Percentiles rank a stretch among this genome's conserved stretches.
Conservation (phyloP, 495 filamentous ascomycete species). For the Poronia punctata region DNA sequence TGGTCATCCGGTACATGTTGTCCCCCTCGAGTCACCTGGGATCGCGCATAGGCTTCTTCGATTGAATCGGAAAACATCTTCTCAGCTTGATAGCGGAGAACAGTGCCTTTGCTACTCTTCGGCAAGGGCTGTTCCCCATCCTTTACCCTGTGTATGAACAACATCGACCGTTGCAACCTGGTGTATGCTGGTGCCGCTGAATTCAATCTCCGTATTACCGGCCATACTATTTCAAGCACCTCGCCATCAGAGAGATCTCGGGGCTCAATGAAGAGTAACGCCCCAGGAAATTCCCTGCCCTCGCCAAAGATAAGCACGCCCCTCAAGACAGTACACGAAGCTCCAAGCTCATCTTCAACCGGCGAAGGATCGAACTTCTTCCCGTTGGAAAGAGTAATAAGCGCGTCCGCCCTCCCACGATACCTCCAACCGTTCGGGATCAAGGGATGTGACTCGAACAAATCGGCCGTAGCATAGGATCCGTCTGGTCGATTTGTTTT, state of each 20-base stretch:
- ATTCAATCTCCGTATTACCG: conserved; percentile 34
- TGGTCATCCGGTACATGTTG: conserved; percentile 18
- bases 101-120: conserved; percentile 51
- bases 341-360: conserved; percentile 43
- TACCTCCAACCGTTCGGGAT: conserved; percentile 53
- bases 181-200: conserved; percentile 33
- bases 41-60: conserved; percentile 27
- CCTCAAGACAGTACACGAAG: conserved; percentile 21
- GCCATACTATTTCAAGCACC: conserved; percentile 26
- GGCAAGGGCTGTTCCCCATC: conserved; percentile 20
- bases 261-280: conserved; percentile 30
- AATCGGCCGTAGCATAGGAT: conserved; percentile 50
- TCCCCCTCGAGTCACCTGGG: neutral
- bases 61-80: conserved; percentile 35
- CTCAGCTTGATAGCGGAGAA: conserved; percentile 38
- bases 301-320: conserved; percentile 46
- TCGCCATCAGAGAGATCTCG: conserved; percentile 1
- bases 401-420: conserved; percentile 51
- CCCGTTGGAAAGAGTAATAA: conserved; percentile 56
- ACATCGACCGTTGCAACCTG: conserved; percentile 36
- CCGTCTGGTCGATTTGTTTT: conserved; percentile 51
- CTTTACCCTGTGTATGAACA: conserved; percentile 30
- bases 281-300: conserved; percentile 36
- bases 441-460: conserved; percentile 51
- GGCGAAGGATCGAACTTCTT: conserved; percentile 64